Evolutionary conservation across 306 rosid species (phyloP).

Genomic region (Alnus rubra): DNA sequence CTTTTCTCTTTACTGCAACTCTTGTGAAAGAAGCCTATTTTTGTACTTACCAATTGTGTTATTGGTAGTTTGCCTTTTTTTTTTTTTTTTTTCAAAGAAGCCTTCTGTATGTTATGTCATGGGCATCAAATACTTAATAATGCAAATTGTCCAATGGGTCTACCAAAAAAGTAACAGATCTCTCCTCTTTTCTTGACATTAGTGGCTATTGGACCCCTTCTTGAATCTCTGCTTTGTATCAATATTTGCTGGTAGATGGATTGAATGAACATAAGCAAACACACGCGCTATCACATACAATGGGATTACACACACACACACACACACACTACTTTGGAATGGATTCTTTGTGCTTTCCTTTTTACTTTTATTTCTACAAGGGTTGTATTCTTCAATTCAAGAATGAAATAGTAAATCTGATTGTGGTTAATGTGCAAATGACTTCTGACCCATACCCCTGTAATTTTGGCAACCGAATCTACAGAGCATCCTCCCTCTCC

Average conservation of each 20-base stretch:
- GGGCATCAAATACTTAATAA: neutral
- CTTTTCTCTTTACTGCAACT: constrained; percentile 17
- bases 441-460: neutral
- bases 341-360: neutral
- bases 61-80: neutral
- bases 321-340: neutral
- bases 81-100: no score
- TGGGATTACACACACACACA: neutral
- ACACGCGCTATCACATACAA: neutral
- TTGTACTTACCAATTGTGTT: neutral
- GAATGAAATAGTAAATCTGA: neutral
- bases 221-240: neutral
- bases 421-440: neutral
- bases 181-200: neutral
- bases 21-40: constrained; percentile 8
- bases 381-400: neutral
- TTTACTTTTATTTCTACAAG: neutral
- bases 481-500: neutral
- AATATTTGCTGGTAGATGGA: neutral
- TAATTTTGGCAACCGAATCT: neutral
- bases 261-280: neutral
- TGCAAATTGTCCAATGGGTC: neutral
- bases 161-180: neutral
- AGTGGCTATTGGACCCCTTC: neutral
- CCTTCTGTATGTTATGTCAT: neutral